Evolutionary conservation across 768 basidiomycete species (phyloP), one percentile per base, ranked within the genome.

Genomic region (Kwoniella botswanensis): DNA sequence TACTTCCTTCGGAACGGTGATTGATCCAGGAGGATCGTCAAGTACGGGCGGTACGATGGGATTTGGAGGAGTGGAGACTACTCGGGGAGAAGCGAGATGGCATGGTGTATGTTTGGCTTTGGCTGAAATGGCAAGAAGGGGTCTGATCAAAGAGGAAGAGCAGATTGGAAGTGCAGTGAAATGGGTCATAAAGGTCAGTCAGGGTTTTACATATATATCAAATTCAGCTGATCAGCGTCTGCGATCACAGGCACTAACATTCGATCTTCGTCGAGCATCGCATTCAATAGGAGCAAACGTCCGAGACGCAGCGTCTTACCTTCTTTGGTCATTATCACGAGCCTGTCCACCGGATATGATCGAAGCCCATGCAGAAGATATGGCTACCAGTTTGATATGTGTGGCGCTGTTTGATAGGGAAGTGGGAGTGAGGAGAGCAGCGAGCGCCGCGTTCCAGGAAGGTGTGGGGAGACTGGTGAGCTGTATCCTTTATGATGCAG

Each of bases 361-460:
- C 65, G 82, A 84, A 54, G 90, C 89, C 0, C 88, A 91, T 80
- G 88, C 92, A 5, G 82, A 85, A 3, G 84, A 86, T 57, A 87
- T 98, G 22, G 92, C 95, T 5, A 88, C 86, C 55, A 85, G 85
- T 42, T 87, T 98, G 70, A 89, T 90, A n/a, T 88, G 88, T 24
- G 91, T 93, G 26, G 89, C 96, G 1, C 85, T 93, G 41, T 95
- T 89, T 80, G 97, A 99, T 85, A 88, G 97, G 42, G 97, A 99
- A 83, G 89, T 98, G 35, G 93, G 93, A 71, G 94, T 99, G 66
- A 88, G 97, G 26, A 86, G 97, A 74, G 96, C 97, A 15, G 95
- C 95, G 13, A 98, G 96, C 83, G 97, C 97, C 18, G 93, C 95
- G 13, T 98, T 93, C 82, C 97, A 99, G 84, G 97, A 99, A 85